Evolutionary conservation across 1,284 basidiomycete species (phyloP), one percentile per base, ranked within the genome.

Genomic region (Hemileia vastatrix): DNA sequence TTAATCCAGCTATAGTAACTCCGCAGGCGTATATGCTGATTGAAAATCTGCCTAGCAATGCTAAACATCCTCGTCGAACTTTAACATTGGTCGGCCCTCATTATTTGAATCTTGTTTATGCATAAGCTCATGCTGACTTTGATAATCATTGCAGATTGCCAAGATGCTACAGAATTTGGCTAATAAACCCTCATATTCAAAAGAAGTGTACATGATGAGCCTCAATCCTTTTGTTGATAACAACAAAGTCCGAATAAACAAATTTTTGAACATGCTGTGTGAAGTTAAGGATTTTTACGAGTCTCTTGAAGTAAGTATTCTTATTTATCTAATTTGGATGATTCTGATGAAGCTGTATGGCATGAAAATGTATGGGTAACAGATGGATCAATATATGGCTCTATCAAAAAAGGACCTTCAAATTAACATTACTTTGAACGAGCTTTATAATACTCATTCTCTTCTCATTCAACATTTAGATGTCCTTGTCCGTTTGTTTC

Each of bases 381-480:
- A 94, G 89, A 92, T 97, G 86, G 94, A 98, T 78, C 95, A 98
- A 81, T 99, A 99, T 77, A 96, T 99, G 92, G 94, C 95, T 11
- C 80, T 99, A 64, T 96, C 93, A 64, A 98, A 98, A 82, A 97
- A 96, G 79, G 94, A 98, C 76, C 81, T 97, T 66, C 85, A 88
- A 80, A 97, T 99, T 78, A 88, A 90, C 77, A 98, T 99, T 75
- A 97, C 95, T n/a, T 80, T 98, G 76, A 99, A 98, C 76, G 95
- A 99, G 81, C 75, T 99, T 79, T 97, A 96, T 79, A 95, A 95
- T 78, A 97, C 93, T 2, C 94, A 98, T 76, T 88, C 91, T 33
- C 81, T 97, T 72, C 86, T 98, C 66, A 79, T 88, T 61, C 93
- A 97, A 75, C 94, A 99, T 76, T 85, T 97, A 68, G 94, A 97